Evolutionary conservation across 2,329 filamentous ascomycete species (phyloP), one percentile per base, ranked within the genome.

Genomic region (Beauveria scarabaeidicola): DNA sequence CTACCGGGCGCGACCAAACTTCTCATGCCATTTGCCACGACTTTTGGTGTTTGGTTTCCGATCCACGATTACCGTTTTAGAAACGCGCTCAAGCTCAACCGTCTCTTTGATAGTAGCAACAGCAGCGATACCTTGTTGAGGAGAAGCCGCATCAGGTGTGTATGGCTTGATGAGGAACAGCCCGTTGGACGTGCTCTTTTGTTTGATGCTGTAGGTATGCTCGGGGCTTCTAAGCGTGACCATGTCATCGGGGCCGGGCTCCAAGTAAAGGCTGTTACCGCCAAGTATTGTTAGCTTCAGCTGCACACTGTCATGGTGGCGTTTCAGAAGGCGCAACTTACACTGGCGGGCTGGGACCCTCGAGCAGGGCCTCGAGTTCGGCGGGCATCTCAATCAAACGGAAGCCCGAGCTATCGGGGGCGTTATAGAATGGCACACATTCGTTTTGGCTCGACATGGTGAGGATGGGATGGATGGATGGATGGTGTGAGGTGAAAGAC

Each of bases 131-230:
- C 75, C 74, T 1, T 70, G 64, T 32, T 71, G 67, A 8, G 71
- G 62, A 17, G 61, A 27, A 60, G 62, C 2, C 52, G 53, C 5
- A 1, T 58, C 41, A 6, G 65, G 50, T 13, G 61, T 19, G 51
- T 61, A 43, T 5, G 77, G 72, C 27, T 73, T 68, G 36, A 87
- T 73, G 3, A 87, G 69, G 65, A 86, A 80, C 51, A 87, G 75
- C n/a, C 81, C 80, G 67, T 87, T 87, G 50, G 84, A 87, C 0
- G 84, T 86, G 69, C 86, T 87, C 69, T 87, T 87, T 66, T 87
- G 84, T 32, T 81, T 81, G 51, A 87, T 75, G 6, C 77, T 77
- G 71, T 85, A 87, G 17, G 78, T 80, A 64, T 78, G 79, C 57
- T 74, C 70, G 3, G 76, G 77, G 1, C 78, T 77, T 64, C 74